Conservation (phyloP, 345 rosid genomes). For the Dipteronia sinensis region DNA sequence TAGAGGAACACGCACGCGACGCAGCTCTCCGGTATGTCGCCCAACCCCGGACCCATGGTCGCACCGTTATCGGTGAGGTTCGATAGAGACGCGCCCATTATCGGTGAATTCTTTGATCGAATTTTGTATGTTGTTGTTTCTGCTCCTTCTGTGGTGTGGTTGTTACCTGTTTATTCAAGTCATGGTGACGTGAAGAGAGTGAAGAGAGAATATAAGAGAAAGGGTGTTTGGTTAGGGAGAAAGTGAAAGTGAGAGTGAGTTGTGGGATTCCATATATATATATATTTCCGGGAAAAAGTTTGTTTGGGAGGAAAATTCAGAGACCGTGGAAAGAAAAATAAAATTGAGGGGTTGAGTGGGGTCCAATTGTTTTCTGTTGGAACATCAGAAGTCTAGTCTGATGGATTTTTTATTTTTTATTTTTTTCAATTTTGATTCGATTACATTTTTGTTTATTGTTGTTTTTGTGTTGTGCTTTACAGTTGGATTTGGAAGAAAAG, state of each 20-base stretch:
- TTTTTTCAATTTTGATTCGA: no score
- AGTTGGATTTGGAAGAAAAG: no score
- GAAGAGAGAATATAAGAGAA: not conserved
- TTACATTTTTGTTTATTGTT: no score
- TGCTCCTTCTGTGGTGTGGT: not conserved
- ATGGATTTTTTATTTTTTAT: no score
- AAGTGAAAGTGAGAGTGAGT: slow-evolving; percentile 4
- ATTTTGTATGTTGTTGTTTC: not conserved
- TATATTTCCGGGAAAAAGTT: slow-evolving; percentile 24
- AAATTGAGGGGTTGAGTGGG: no score
- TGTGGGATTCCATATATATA: not conserved
- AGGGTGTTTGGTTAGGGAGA: not conserved
- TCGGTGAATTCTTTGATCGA: no score
- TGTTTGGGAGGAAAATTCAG: not conserved
- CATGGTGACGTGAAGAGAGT: not conserved
- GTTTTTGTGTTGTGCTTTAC: no score
- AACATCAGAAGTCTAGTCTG: no score
- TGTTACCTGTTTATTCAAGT: not conserved
- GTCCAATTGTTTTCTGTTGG: no score
- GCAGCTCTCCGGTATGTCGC: slow-evolving; percentile 94
- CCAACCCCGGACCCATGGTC: slow-evolving; percentile 62
- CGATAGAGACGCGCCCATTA: slow-evolving; percentile 90
- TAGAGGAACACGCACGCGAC: slow-evolving; percentile 83
- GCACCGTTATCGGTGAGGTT: slow-evolving; percentile 63
- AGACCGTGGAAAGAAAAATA: no score